Evolutionary conservation across 768 basidiomycete species (phyloP), one percentile per base, ranked within the genome.

Genomic region (Stropharia rugosoannulata): DNA sequence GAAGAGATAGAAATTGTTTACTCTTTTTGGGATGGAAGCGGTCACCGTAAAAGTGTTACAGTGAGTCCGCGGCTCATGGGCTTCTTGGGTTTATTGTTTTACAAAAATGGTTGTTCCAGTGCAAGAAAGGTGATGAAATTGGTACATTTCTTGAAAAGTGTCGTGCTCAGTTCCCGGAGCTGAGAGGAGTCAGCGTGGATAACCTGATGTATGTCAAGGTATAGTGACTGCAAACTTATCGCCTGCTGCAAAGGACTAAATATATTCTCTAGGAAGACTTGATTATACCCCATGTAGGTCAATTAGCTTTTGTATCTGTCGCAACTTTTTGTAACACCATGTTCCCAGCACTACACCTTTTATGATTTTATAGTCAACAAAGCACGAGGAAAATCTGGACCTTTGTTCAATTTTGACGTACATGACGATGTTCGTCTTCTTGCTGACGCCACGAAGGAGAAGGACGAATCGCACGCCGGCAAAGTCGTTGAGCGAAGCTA

Each of bases 141-240:
- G 83, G 86, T 2, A 75, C 73, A 8, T 98, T 99, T 73, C 75
- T 99, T 61, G 93, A 95, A 65, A 98, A 94, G 71, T 97, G 95
- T 64, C 81, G 95, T 27, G 82, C 84, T 49, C 95, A 98, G 63
- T 93, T 97, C 66, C 90, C 95, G 2, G 95, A 98, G 71, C 80
- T 99, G 38, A 76, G 95, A 51, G 88, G 89, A 8, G 85, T 95
- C 46, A 90, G 86, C 52, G 94, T 91, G 16, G 97, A 99, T 72
- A 99, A 98, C 68, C 73, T 99, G 37, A 98, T 98, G 95, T 99
- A 98, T 73, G 84, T 99, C 72, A 98, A 98, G 83, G 92, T 89
- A 56, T 53, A 80, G 38, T n/a, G 9, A n/a, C 18, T 49, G 12
- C 37, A 10, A 3, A 29, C 18, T 32, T 13, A 22, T 50, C 25